Evolutionary conservation across 208 protist genomes (phyloP).

Genomic region (Trypanosoma cruzi): DNA sequence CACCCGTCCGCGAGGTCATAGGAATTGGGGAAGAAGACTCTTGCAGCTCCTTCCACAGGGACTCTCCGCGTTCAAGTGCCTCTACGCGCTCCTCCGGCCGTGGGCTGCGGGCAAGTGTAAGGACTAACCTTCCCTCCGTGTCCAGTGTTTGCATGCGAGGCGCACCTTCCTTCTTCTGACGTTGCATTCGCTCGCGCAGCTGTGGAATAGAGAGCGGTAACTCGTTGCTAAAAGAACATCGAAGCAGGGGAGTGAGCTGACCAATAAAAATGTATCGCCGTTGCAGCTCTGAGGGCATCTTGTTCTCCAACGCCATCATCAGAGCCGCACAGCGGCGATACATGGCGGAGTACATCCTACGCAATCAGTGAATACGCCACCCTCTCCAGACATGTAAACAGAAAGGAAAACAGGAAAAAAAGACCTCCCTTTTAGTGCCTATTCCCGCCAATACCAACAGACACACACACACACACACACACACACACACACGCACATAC

Average conservation of each 20-base stretch:
- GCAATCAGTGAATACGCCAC: neutral
- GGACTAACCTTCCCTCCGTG: conserved; percentile 63
- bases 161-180: conserved; percentile 18
- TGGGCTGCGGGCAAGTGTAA: conserved; percentile 58
- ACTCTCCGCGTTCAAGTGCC: conserved; percentile 64
- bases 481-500: neutral
- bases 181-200: conserved; percentile 20
- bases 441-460: neutral
- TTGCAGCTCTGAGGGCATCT: conserved; percentile 31
- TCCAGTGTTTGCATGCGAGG: conserved; percentile 50
- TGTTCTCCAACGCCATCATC: conserved; percentile 13
- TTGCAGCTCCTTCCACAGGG: conserved; percentile 69
- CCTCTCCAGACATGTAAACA: neutral
- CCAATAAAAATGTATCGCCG: conserved; percentile 21
- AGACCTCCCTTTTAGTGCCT: neutral
- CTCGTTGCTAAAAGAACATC: conserved; percentile 18
- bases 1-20: conserved; percentile 51
- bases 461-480: neutral
- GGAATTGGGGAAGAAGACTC: conserved; percentile 47
- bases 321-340: neutral
- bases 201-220: conserved; percentile 12
- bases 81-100: conserved; percentile 57
- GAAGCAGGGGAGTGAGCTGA: conserved; percentile 8
- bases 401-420: too few species aligned
- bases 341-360: neutral